These are phyloP conservation scores for Acanthamoeba triangularis DNA, from an alignment of 208 protist genomes.

Conservation along the genomic window DNA sequence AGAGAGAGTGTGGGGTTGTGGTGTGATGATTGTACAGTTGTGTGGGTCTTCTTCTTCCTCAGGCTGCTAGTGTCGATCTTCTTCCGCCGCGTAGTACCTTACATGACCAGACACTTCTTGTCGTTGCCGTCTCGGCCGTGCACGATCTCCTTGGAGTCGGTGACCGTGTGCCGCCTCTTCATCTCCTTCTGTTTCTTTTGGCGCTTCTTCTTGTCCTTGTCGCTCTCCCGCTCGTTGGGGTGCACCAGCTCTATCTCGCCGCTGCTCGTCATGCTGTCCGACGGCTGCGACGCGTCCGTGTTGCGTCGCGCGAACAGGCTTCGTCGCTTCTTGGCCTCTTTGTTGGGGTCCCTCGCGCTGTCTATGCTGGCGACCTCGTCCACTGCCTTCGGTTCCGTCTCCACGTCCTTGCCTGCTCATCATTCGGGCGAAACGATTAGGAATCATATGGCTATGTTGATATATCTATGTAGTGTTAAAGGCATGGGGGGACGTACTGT, in stretches of 20 bases:
- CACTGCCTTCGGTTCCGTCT: too few relatives aligned
- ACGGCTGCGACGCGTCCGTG: not conserved
- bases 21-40: not conserved
- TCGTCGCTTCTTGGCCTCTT: not conserved
- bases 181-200: not conserved
- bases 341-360: not conserved
- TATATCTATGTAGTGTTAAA: not conserved
- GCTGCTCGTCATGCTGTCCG: slow-evolving; percentile 1
- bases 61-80: not conserved
- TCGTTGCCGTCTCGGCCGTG: not conserved
- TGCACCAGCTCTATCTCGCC: not conserved
- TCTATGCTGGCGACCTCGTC: too few relatives aligned
- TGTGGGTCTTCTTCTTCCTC: not conserved
- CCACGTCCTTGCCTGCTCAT: not conserved
- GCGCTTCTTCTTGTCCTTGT: not conserved
- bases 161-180: not conserved
- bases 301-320: not conserved
- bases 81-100: too few relatives aligned
- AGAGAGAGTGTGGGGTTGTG: not conserved
- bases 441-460: too few relatives aligned
- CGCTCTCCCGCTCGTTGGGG: not conserved
- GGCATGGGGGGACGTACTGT: not conserved
- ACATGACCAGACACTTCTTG: slow-evolving; percentile 33
- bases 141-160: not conserved
- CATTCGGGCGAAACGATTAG: too few relatives aligned